A percentile compares a stretch with the other conserved stretches of the same genome.
These are phyloP conservation scores for Populus alba DNA, from an alignment of 345 rosid species.

Conservation along the genomic window DNA sequence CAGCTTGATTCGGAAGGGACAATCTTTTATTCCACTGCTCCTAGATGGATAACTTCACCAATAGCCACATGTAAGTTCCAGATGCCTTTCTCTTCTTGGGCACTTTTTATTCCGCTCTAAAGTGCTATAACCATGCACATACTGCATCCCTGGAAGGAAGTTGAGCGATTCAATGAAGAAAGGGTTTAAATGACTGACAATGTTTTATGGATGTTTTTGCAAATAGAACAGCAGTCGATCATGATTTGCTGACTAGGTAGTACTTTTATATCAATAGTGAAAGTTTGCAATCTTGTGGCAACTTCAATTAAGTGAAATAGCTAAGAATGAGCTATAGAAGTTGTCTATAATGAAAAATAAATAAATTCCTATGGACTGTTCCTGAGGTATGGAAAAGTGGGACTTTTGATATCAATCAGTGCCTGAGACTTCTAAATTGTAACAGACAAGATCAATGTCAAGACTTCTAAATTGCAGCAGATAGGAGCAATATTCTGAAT, in stretches of 20 bases:
- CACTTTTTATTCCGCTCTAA: background rate
- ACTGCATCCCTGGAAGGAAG: background rate
- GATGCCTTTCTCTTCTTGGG: background rate
- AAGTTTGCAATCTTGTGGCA: background rate
- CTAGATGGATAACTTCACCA: conserved; percentile 64
- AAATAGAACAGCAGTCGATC: background rate
- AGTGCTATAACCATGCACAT: background rate
- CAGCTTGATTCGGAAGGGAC: conserved; percentile 88
- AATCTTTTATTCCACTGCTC: conserved; percentile 85
- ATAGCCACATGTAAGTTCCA: conserved; percentile 41
- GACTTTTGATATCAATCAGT: no score
- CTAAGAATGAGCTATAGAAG: background rate
- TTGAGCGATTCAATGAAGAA: no score
- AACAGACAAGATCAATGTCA: no score
- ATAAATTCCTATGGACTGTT: no score
- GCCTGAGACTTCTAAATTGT: no score
- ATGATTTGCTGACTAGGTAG: background rate
- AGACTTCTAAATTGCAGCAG: no score
- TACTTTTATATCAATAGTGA: background rate
- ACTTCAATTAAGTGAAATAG: background rate
- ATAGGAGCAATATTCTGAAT: no score
- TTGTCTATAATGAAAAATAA: background rate
- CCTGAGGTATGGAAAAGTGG: no score
- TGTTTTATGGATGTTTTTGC: background rate
- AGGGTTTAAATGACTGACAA: no score